Evolutionary conservation across 345 rosid genomes (phyloP), one percentile per base, ranked within the genome.

Genomic region (Eucalyptus urophylla): DNA sequence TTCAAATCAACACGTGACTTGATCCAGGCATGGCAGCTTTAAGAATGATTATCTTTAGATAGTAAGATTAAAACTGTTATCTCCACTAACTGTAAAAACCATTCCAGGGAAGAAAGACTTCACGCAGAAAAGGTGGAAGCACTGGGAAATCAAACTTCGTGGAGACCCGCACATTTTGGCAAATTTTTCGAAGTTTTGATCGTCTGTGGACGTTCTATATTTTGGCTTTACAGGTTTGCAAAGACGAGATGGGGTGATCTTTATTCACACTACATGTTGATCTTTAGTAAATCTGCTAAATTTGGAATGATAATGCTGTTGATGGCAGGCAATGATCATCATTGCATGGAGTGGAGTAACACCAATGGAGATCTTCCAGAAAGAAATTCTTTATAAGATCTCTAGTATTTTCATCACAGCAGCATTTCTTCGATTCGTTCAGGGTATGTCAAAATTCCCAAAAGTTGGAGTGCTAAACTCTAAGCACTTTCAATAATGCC

Each of bases 371-470:
- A 93, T 98, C 69, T 90, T 95, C 80, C 94, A 90, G 60, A 95
- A 92, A 91, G 94, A 95, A 92, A 92, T 94, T 88, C 91, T 98
- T 89, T 98, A 94, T 94, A 50, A 93, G 87, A 89, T 98, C 62
- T 97, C 99, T 86, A 97, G 98, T 88, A 93, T 96, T 92, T 98
- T 98, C 92, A 95, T 98, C n/a, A 98, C 99, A 67, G 99, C 99
- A 76, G 98, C 99, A 69, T 80, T 95, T 90, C 96, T 98, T 90
- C 99, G 99, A 80, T 91, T 97, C 86, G 93, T 98, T 87, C 99
- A 97, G 90, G 95, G 99, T 98, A 95, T 89, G 94, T 27, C 50
- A 72, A 88, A 65, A 89, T 87, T 89, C 88, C 85, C 87, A 49
- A 86, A 60, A 76, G 76, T 65, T 65, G 37, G 40, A 65, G 76